Conservation (phyloP, 1,139 yeast genomes). For the Candida sanyaensis region DNA sequence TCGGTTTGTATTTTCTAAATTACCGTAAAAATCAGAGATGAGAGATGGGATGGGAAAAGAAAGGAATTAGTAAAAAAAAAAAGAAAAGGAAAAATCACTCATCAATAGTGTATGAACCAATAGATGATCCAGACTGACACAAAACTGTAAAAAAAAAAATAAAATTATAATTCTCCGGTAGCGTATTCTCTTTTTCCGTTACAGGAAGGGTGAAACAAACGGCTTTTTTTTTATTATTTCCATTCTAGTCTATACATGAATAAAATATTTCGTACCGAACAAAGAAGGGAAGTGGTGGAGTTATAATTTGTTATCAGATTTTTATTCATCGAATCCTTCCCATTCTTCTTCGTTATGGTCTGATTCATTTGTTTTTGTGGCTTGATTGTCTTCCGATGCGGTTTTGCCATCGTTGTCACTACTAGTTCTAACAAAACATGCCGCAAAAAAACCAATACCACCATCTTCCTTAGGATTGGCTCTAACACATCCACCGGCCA, state of each 20-base stretch:
- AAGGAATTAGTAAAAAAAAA: no score
- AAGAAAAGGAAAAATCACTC: no score
- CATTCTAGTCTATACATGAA: background rate
- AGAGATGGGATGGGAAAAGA: no score
- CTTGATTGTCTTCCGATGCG: slow-evolving; percentile 16
- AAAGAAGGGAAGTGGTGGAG: no score
- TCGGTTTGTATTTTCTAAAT: no score
- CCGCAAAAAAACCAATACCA: slow-evolving; percentile 97
- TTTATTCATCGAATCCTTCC: slow-evolving; percentile 17
- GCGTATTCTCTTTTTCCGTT: background rate
- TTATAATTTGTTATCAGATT: background rate
- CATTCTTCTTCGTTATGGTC: slow-evolving; percentile 18
- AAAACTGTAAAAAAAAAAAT: no score
- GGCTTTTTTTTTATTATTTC: background rate
- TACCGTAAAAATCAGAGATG: no score
- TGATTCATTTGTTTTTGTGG: slow-evolving; percentile 7
- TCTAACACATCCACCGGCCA: slow-evolving; percentile 87
- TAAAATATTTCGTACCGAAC: no score
- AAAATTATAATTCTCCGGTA: no score
- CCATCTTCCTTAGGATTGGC: slow-evolving; percentile 87
- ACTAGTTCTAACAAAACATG: slow-evolving; percentile 54
- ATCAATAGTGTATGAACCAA: no score
- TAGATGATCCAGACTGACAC: no score
- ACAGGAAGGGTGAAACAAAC: background rate
- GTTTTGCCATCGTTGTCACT: background rate